Evolutionary conservation across 176 grass and related monocot genomes (phyloP), one percentile per base, ranked within the genome.

Genomic region (Dactylis glomerata): DNA sequence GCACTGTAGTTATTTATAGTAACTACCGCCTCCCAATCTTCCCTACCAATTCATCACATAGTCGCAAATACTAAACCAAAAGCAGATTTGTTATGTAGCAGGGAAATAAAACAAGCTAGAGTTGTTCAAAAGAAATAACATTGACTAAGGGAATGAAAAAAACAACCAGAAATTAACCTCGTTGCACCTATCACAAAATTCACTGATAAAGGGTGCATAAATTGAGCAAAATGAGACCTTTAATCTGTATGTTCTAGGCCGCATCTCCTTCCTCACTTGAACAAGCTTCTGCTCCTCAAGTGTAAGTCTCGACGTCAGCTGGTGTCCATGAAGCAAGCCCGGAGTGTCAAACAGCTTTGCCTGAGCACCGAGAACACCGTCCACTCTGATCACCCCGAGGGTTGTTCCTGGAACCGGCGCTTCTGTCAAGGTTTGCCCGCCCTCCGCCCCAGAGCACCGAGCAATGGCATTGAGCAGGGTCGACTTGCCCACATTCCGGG

Each of bases 281-380:
- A 90, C 87, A 20, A 98, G 83, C 76, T 98, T 98, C 81, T 77
- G 91, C 86, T 98, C 96, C 71, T 94, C 93, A 10, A 58, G 52
- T 1, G 82, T 95, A 46, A 94, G 64, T 67, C 88, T 92, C 3
- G 86, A 93, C 2, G 93, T 98, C 62, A 98, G 86, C 85, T 93
- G 96, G 79, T 93, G 82, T 17, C 91, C 91, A 76, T 95, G 93
- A 36, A 98, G 85, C 62, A 98, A 79, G 6, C 93, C 93, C 1
- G 93, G 96, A 0, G 93, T 98, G 63, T 98, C 91, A 12, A 90
- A 98, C 68, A 98, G 85, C 66, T 95, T 95, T 1, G 91, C 93
- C 74, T 95, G 89, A 45, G 89, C 87, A 27, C 88, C 86, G 76
- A 96, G 74, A 86, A 94, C 91, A 4, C 93, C 89, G 0, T 96